Evolutionary conservation across 192 early-diverging fungal species (phyloP).

Genomic region (Phlyctochytrium arcticum): DNA sequence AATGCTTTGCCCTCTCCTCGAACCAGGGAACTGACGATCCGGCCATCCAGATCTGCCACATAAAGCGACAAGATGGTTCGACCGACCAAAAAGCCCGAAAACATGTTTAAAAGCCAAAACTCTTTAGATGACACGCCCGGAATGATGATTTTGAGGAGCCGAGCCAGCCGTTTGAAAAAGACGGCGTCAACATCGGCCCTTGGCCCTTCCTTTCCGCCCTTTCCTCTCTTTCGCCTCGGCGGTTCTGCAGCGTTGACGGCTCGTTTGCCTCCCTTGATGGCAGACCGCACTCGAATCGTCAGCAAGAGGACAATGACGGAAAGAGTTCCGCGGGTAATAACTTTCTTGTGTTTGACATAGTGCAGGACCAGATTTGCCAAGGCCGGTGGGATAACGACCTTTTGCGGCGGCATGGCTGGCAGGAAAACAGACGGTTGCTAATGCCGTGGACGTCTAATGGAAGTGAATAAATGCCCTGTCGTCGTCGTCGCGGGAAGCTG

Average conservation of each 20-base stretch:
- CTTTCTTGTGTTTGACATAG: conserved; percentile 26
- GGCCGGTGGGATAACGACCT: conserved; percentile 22
- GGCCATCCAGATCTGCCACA: conserved; percentile 81
- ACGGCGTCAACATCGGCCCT: conserved; percentile 46
- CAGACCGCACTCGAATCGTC: conserved; percentile 14
- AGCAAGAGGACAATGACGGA: conserved; percentile 8
- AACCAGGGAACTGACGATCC: conserved; percentile 77
- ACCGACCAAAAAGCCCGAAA: conserved; percentile 84
- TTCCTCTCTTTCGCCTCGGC: not conserved
- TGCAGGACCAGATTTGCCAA: conserved; percentile 19
- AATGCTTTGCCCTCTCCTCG: conserved; percentile 77
- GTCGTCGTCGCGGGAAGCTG: too few relatives aligned
- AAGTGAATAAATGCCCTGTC: too few relatives aligned
- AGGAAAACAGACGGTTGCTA: too few relatives aligned
- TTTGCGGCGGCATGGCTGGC: not conserved
- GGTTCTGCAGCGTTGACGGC: not conserved
- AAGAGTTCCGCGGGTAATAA: conserved; percentile 12
- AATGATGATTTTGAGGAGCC: conserved; percentile 76
- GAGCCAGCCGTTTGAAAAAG: conserved; percentile 62
- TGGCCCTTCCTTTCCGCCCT: conserved; percentile 20
- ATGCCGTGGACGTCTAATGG: too few relatives aligned
- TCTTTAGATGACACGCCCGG: conserved; percentile 82
- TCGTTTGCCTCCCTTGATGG: not conserved
- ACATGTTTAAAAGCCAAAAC: conserved; percentile 77
- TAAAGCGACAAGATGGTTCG: conserved; percentile 88